Evolutionary conservation across 2,329 filamentous ascomycete species (phyloP).

Genomic region (Penicillium olsonii): DNA sequence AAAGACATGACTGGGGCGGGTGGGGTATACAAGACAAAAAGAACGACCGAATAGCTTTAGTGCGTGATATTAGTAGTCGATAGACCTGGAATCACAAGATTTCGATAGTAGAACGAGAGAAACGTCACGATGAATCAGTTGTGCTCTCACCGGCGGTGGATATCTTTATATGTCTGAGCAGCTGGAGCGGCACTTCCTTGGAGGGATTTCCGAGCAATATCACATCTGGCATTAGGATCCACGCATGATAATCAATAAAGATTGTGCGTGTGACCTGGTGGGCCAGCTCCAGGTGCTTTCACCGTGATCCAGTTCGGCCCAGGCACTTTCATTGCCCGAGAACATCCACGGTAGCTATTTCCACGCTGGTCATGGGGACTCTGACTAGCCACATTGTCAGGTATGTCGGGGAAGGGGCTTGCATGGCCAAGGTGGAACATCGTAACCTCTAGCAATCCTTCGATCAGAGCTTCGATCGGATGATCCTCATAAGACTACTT

Average conservation of each 20-base stretch:
- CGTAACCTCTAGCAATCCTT: slow-evolving; percentile 12
- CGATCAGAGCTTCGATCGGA: slow-evolving; percentile 14
- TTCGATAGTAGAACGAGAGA: neutral
- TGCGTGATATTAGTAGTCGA: too few species aligned
- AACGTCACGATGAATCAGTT: neutral
- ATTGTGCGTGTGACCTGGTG: slow-evolving; percentile 26
- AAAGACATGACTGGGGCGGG: slow-evolving; percentile 14
- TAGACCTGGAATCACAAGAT: neutral
- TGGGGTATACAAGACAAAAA: neutral
- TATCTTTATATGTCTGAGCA: slow-evolving; percentile 25
- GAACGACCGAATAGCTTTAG: neutral
- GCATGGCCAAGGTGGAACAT: neutral
- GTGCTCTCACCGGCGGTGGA: neutral
- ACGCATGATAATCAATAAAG: neutral
- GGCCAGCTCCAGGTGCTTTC: slow-evolving; percentile 21
- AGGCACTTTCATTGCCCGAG: slow-evolving; percentile 17
- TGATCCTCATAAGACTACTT: neutral
- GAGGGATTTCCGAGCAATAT: slow-evolving; percentile 20
- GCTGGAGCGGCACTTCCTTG: slow-evolving; percentile 17
- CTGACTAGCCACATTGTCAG: neutral
- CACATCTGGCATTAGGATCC: slow-evolving; percentile 4
- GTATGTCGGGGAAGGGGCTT: slow-evolving; percentile 6
- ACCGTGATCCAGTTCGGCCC: slow-evolving; percentile 28
- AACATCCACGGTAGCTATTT: slow-evolving; percentile 27
- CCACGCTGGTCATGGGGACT: slow-evolving; percentile 20